Evolutionary conservation across 345 rosid species (phyloP), one percentile per base, ranked within the genome.

Genomic region (Lumnitzera racemosa): DNA sequence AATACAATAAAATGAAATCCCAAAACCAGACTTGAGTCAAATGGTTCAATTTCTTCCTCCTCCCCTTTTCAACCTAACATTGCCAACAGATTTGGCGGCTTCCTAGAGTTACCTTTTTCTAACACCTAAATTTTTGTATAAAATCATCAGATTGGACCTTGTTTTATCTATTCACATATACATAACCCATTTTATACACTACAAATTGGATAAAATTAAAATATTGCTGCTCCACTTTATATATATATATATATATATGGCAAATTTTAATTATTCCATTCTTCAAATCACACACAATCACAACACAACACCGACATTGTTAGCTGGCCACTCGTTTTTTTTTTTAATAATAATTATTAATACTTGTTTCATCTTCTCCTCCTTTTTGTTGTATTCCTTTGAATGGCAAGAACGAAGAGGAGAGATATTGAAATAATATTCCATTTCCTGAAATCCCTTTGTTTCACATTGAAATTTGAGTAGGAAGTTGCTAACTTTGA

Each of bases 311-410:
- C 52, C 72, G 63, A 74, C 72, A 69, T 47, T 52, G 77, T 78
- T 78, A 80, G 90, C 86, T 80, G 90, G 77, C 86, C 84, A 75
- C 86, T 78, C 75, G 75, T 82, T 75, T 77, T 69, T 65, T 60
- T 82, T 27, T 20, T 20, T 20, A 20, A 71, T 67, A 71, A 49
- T 53, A 61, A 57, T 49, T 24, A 58, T 49, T 15, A 41, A 36
- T 36, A 36, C 43, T 53, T 7, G 5, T 15, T 48, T 24, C 15
- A 5, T 48, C 5, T 67, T 24, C 49, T 63, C 48, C 27, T 23
- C 43, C 41, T 51, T 57, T 27, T 61, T 63, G 24, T 63, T 60
- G 58, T 62, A 70, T 69, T 68, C 70, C 76, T 57, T 83, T 78
- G 80, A 70, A 78, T 76, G 57, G 70, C 52, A 16, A 62, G 24